These are phyloP conservation scores for Boletus subparvulus DNA, from an alignment of 768 basidiomycete genomes.

Conservation along the genomic window DNA sequence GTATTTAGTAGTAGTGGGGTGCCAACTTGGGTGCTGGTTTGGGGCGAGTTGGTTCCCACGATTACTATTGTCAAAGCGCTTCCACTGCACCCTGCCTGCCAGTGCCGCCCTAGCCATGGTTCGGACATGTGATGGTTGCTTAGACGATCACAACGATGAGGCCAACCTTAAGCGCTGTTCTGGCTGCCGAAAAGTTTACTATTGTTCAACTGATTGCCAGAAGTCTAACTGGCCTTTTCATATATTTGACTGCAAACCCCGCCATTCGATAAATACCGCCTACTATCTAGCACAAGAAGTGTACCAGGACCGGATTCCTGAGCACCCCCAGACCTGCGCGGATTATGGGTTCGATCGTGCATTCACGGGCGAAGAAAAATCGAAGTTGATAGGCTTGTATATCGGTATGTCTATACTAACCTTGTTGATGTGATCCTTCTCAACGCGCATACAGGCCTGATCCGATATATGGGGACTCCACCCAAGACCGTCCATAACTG, in stretches of 20 bases:
- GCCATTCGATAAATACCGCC: constrained; percentile 2
- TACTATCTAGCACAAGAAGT: neutral
- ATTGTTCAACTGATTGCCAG: neutral
- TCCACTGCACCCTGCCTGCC: too few relatives aligned
- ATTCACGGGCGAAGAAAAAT: neutral
- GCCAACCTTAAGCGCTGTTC: neutral
- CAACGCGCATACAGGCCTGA: neutral
- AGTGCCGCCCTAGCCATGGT: too few relatives aligned
- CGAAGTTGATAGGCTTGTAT: neutral
- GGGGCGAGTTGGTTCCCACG: too few relatives aligned
- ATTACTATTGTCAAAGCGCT: too few relatives aligned
- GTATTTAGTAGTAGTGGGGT: too few relatives aligned
- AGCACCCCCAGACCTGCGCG: neutral
- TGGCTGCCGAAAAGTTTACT: constrained; percentile 1
- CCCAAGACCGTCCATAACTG: constrained; percentile 1
- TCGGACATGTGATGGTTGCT: too few relatives aligned
- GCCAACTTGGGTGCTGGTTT: too few relatives aligned
- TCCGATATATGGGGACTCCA: neutral
- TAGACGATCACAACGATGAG: too few relatives aligned
- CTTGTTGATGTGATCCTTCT: neutral
- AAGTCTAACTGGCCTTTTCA: neutral
- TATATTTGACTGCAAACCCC: constrained; percentile 7
- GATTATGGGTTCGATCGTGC: constrained; percentile 4
- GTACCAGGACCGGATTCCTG: neutral
- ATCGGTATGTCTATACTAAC: neutral